phyloP scores from a whole-genome alignment of 2,329 filamentous ascomycete genomes.

The Colletotrichum simmondsii region DNA sequence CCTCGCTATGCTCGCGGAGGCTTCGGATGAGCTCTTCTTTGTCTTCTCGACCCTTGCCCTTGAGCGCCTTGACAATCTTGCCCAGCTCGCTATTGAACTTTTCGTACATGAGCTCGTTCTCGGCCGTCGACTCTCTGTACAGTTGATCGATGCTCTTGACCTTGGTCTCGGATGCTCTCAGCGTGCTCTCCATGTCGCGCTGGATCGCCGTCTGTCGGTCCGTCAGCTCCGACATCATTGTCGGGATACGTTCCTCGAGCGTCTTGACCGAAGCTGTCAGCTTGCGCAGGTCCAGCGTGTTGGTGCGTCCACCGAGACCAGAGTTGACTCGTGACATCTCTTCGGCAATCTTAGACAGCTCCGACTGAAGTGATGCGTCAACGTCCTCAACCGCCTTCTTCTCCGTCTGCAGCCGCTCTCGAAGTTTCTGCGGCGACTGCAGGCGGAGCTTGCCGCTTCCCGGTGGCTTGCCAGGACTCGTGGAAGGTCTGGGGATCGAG shows the following conservation, averaged over 20 bases:
- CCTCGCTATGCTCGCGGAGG: constrained; percentile 80
- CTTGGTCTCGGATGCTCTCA: constrained; percentile 81
- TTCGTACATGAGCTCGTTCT: constrained; percentile 93
- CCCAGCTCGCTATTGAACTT: constrained; percentile 92
- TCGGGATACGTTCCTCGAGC: constrained; percentile 75
- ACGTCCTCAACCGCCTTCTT: constrained; percentile 78
- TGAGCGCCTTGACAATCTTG: constrained; percentile 82
- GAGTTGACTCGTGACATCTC: constrained; percentile 74
- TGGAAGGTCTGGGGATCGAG: constrained; percentile 39
- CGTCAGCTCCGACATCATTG: constrained; percentile 67
- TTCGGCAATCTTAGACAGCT: constrained; percentile 82
- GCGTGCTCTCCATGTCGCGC: constrained; percentile 75
- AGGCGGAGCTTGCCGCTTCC: constrained; percentile 69
- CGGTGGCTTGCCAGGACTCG: constrained; percentile 52
- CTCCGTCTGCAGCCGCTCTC: constrained; percentile 86
- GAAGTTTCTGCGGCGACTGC: constrained; percentile 78
- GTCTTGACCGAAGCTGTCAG: constrained; percentile 68
- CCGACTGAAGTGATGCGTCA: constrained; percentile 76
- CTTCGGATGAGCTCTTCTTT: constrained; percentile 80
- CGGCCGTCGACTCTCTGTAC: constrained; percentile 86
- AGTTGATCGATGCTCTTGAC: constrained; percentile 86
- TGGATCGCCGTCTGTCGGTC: constrained; percentile 73
- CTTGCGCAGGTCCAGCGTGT: constrained; percentile 57
- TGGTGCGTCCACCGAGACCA: constrained; percentile 47
- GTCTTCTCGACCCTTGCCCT: constrained; percentile 78